Conservation (phyloP, 371 early-diverging fungal genomes). For the Thermomucor indicae-seudaticae region DNA sequence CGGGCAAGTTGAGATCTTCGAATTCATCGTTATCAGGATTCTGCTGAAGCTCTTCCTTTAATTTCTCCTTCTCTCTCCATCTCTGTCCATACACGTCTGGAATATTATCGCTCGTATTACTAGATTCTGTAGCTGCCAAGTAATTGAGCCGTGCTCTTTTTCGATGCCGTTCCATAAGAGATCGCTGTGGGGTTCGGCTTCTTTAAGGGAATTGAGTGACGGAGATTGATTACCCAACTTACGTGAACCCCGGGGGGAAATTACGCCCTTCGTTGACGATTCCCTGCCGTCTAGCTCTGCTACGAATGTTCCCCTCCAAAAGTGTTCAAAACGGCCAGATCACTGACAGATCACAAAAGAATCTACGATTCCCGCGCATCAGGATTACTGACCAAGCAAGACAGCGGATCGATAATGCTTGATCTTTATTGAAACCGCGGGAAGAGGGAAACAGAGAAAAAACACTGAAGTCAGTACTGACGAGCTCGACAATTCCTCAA, state of each 20-base stretch:
- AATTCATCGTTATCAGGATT: neutral
- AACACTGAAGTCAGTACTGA: neutral
- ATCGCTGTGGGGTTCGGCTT: no score
- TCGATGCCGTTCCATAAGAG: conserved; percentile 4
- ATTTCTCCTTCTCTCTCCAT: conserved; percentile 1
- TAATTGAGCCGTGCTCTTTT: conserved; percentile 5
- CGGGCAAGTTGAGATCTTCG: conserved; percentile 5
- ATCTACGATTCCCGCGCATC: neutral
- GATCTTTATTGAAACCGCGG: neutral
- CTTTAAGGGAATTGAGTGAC: no score
- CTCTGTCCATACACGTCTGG: conserved; percentile 24
- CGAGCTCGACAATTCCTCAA: neutral
- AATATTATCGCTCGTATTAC: neutral
- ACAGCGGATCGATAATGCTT: neutral
- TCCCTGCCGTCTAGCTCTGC: no score
- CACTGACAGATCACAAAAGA: neutral
- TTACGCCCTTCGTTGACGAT: no score
- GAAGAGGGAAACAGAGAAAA: neutral
- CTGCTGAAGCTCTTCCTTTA: neutral
- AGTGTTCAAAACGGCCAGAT: no score
- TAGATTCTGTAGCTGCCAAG: neutral
- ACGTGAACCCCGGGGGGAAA: no score
- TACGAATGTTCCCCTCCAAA: no score
- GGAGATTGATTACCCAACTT: no score
- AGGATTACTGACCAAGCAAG: neutral